Conservation (phyloP, 345 rosid species). For the Brassica napus region DNA sequence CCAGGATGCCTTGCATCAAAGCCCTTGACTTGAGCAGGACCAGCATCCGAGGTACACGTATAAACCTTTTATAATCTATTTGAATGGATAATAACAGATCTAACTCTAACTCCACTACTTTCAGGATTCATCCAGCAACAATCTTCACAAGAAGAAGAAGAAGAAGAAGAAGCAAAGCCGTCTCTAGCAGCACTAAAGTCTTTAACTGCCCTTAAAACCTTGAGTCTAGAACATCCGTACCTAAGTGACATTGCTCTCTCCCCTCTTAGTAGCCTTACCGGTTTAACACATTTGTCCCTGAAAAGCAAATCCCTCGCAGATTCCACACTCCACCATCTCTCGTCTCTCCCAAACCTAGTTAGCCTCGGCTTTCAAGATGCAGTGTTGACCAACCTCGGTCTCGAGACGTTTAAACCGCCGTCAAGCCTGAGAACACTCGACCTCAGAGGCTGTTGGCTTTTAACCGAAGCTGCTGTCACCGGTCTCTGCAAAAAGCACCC, state of each 20-base stretch:
- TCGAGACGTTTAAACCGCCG: constrained; percentile 62
- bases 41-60: constrained; percentile 58
- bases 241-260: constrained; percentile 58
- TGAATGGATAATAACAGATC: neutral
- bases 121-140: constrained; percentile 57
- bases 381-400: constrained; percentile 66
- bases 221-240: constrained; percentile 69
- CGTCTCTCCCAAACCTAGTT: constrained; percentile 60
- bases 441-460: constrained; percentile 91
- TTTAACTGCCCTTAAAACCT: constrained; percentile 51
- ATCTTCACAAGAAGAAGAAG: constrained; percentile 33
- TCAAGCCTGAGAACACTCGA: constrained; percentile 55
- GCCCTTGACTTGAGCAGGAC: constrained; percentile 75
- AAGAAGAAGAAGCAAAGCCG: constrained; percentile 30
- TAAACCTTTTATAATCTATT: neutral
- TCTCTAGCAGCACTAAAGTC: constrained; percentile 55
- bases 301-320: constrained; percentile 71
- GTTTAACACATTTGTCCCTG: constrained; percentile 59
- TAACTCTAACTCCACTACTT: neutral
- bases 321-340: constrained; percentile 51
- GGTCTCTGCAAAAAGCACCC: constrained; percentile 56
- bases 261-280: constrained; percentile 51
- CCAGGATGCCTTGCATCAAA: constrained; percentile 57
- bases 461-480: constrained; percentile 52
- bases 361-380: constrained; percentile 60